These are phyloP conservation scores for Fusarium lateritium DNA, from an alignment of 2,329 filamentous ascomycete genomes.

Conservation along the genomic window DNA sequence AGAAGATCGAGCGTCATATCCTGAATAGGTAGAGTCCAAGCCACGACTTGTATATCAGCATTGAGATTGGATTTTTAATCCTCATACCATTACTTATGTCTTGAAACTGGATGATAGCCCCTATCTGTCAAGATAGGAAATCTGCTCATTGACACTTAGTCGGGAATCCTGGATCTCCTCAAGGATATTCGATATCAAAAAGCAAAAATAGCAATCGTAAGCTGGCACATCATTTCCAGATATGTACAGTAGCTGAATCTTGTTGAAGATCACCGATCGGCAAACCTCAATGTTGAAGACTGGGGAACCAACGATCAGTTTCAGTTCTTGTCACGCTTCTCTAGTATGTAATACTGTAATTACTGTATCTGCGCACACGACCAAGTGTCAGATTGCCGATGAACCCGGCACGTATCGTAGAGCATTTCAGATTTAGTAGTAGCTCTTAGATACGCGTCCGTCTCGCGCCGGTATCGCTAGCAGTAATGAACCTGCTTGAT, in stretches of 20 bases:
- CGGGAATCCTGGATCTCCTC: neutral
- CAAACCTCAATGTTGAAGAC: slow-evolving; percentile 12
- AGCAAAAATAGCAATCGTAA: slow-evolving; percentile 8
- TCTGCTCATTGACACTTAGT: neutral
- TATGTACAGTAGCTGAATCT: slow-evolving; percentile 17
- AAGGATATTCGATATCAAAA: slow-evolving; percentile 10
- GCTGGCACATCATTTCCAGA: slow-evolving; percentile 12
- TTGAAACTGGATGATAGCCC: neutral
- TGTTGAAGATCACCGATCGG: slow-evolving; percentile 35
- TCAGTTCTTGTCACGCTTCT: slow-evolving; percentile 10
- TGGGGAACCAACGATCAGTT: slow-evolving; percentile 5
- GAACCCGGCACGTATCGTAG: slow-evolving; percentile 5
- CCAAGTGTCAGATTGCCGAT: slow-evolving; percentile 35
- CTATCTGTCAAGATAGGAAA: neutral
- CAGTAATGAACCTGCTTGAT: neutral
- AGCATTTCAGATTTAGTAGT: neutral
- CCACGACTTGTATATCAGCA: neutral
- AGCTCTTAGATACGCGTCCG: slow-evolving; percentile 7
- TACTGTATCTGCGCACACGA: slow-evolving; percentile 19
- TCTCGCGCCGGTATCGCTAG: slow-evolving; percentile 6
- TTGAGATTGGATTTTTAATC: neutral
- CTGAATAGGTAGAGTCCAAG: neutral
- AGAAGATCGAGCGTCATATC: neutral
- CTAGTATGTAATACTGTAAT: neutral
- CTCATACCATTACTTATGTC: neutral